Percentiles rank a stretch among this genome's conserved stretches.
phyloP scores from a whole-genome alignment of 805 yeast species.

The Clavispora santaluciae region DNA sequence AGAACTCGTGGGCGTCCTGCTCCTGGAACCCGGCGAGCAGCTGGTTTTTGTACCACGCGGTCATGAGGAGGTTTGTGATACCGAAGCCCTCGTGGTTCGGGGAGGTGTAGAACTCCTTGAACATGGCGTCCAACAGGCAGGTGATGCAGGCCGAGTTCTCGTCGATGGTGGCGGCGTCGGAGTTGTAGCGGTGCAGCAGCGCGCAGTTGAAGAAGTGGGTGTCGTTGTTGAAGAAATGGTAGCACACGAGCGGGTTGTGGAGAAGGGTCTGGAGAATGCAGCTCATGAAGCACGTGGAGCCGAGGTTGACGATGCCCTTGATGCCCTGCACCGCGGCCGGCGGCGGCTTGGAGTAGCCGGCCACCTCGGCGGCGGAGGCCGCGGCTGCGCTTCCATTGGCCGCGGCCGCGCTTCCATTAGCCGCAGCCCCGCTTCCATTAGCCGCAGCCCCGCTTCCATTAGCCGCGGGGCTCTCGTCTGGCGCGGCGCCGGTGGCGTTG shows the following conservation, averaged over 20 bases:
- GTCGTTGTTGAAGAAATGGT: slow-evolving; percentile 67
- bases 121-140: slow-evolving; percentile 79
- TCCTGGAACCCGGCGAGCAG: slow-evolving; percentile 92
- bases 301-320: slow-evolving; percentile 87
- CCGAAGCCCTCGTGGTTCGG: slow-evolving; percentile 66
- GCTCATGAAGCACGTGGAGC: slow-evolving; percentile 96
- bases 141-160: slow-evolving; percentile 57
- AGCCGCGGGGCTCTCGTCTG: background rate
- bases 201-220: slow-evolving; percentile 56
- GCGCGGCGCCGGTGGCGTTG: background rate
- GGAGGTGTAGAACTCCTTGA: slow-evolving; percentile 68
- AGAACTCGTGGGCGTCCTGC: slow-evolving; percentile 98
- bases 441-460: background rate
- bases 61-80: slow-evolving; percentile 70
- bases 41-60: slow-evolving; percentile 83
- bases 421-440: background rate
- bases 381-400: too few relatives aligned
- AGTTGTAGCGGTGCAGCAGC: slow-evolving; percentile 21
- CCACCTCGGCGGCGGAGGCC: too few relatives aligned
- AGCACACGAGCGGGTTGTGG: slow-evolving; percentile 84
- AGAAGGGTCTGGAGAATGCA: slow-evolving; percentile 83
- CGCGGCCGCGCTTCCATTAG: too few relatives aligned
- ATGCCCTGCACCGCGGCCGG: slow-evolving; percentile 68
- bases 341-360: slow-evolving; percentile 34
- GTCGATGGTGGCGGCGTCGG: slow-evolving; percentile 19